Percentiles rank a stretch among this genome's conserved stretches.
These are phyloP conservation scores for Sugiyamaella sp. DNA, from an alignment of 1,139 yeast genomes.

Conservation along the genomic window DNA sequence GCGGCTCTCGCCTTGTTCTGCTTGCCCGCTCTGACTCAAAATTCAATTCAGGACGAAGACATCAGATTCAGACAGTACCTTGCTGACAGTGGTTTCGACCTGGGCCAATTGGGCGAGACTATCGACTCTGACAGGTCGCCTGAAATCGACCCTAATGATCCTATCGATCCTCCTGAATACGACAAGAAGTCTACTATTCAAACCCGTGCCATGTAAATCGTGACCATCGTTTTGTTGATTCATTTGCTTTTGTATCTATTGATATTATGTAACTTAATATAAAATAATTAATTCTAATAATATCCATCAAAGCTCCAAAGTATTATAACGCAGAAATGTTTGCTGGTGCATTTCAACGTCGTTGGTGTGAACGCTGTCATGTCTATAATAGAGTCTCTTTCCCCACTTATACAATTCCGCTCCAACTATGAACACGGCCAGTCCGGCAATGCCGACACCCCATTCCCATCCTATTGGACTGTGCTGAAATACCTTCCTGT, in stretches of 20 bases:
- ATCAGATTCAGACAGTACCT: conserved; percentile 66
- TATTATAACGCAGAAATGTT: conserved; percentile 11
- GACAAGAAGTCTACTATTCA: conserved; percentile 8
- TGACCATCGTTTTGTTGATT: background rate
- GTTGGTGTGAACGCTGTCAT: background rate
- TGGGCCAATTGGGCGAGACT: conserved; percentile 36
- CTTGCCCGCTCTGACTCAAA: conserved; percentile 82
- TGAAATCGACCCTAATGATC: conserved; percentile 5
- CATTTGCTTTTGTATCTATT: background rate
- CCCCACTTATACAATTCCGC: conserved; percentile 69
- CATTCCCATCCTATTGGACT: conserved; percentile 77
- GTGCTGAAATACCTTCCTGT: conserved; percentile 75
- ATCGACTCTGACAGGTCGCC: conserved; percentile 10
- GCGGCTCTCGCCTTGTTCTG: conserved; percentile 69
- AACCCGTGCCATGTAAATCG: conserved; percentile 4
- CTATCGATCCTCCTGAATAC: conserved; percentile 2
- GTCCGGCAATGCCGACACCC: conserved; percentile 74
- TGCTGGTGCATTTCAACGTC: conserved; percentile 12
- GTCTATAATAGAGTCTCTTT: conserved; percentile 57
- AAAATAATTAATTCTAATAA: background rate
- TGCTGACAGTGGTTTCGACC: conserved; percentile 40
- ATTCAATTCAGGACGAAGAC: conserved; percentile 80
- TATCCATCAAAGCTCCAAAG: conserved; percentile 2
- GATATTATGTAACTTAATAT: background rate
- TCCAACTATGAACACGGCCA: conserved; percentile 60